Evolutionary conservation across 257 asterid genomes (phyloP).

Genomic region (Lavandula angustifolia): DNA sequence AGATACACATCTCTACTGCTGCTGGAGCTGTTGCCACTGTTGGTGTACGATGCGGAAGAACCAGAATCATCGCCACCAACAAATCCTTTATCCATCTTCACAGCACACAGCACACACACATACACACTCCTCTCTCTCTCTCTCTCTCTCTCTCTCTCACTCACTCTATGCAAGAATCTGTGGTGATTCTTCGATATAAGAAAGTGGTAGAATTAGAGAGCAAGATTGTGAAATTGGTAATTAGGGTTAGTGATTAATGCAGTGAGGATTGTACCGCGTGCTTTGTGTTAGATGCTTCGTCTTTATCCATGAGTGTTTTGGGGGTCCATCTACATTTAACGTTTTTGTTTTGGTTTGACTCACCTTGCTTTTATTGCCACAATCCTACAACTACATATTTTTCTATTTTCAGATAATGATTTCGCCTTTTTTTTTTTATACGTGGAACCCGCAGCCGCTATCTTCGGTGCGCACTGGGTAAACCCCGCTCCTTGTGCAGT

Average conservation of each 20-base stretch:
- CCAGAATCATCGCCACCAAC: slow-evolving; percentile 28
- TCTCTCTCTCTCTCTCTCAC: slow-evolving; percentile 18
- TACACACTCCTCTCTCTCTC: background rate
- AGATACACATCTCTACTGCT: slow-evolving; percentile 33
- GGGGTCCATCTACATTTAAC: slow-evolving; percentile 33
- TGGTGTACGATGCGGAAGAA: slow-evolving; percentile 20
- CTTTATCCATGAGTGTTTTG: slow-evolving; percentile 25
- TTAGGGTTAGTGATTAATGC: slow-evolving; percentile 17
- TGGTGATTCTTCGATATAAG: too few species aligned
- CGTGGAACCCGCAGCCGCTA: too few species aligned
- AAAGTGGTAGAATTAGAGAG: slow-evolving; percentile 3
- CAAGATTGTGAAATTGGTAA: too few species aligned
- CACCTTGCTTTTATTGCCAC: background rate
- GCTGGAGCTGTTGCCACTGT: too few species aligned
- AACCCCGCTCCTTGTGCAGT: too few species aligned
- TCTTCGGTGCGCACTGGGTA: too few species aligned
- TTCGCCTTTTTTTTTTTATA: too few species aligned
- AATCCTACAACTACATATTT: too few species aligned
- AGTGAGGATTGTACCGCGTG: slow-evolving; percentile 24
- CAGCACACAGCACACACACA: too few species aligned
- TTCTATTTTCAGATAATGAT: too few species aligned
- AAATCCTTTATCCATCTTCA: slow-evolving; percentile 36
- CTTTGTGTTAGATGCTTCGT: slow-evolving; percentile 20
- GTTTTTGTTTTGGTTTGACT: slow-evolving; percentile 32
- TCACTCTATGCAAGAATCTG: too few species aligned